These are phyloP conservation scores for Actinidia polygama DNA, from an alignment of 179 eudicot species.

Conservation along the genomic window DNA sequence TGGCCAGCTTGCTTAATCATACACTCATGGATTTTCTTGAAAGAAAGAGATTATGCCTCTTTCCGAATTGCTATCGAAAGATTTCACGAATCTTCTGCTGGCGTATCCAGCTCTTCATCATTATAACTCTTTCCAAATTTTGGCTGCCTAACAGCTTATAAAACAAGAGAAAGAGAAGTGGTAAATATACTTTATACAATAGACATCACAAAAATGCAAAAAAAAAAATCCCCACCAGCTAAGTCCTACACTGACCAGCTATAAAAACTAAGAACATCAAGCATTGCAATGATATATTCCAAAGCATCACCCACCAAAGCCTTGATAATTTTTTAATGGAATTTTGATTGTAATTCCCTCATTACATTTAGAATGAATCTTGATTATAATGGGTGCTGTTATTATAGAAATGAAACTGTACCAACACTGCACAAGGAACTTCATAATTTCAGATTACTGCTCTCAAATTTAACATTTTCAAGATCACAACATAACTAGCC, in stretches of 20 bases:
- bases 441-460: not conserved
- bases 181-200: not conserved
- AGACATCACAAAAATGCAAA: not conserved
- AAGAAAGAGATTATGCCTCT: not conserved
- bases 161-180: not conserved
- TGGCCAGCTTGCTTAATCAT: not conserved
- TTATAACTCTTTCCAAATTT: constrained; percentile 9
- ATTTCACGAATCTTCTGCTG: constrained; percentile 2
- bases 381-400: too few relatives aligned
- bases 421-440: not conserved
- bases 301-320: not conserved
- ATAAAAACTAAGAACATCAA: not conserved
- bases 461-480: not conserved
- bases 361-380: not conserved
- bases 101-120: constrained; percentile 23
- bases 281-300: not conserved
- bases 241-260: not conserved
- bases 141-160: constrained; percentile 23
- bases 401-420: not conserved
- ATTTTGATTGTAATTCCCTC: not conserved
- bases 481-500: not conserved
- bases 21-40: not conserved
- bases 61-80: not conserved
- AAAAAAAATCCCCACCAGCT: not conserved
- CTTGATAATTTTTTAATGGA: not conserved